Conservation (phyloP, 805 yeast species). For the Zygoascus tannicola region DNA sequence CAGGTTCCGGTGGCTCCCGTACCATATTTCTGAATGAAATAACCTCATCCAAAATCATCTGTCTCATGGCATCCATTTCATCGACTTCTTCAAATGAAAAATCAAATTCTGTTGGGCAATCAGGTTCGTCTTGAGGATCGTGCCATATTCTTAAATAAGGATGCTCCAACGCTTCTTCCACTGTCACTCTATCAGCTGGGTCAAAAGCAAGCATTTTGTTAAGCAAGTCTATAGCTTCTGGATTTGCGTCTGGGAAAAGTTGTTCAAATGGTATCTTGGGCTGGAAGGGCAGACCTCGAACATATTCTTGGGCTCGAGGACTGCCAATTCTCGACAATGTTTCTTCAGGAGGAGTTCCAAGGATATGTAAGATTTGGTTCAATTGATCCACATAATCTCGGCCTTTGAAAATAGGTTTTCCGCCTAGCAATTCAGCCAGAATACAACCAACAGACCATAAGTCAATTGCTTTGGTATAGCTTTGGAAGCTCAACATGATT, state of each 20-base stretch:
- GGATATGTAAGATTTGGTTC: constrained; percentile 68
- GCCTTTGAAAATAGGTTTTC: constrained; percentile 88
- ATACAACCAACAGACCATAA: constrained; percentile 97
- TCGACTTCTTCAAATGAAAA: constrained; percentile 80
- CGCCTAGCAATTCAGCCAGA: constrained; percentile 78
- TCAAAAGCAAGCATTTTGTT: constrained; percentile 77
- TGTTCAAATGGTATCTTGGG: constrained; percentile 49
- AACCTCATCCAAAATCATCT: constrained; percentile 75
- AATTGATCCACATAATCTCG: constrained; percentile 88
- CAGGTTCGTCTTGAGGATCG: constrained; percentile 80
- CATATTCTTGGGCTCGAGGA: constrained; percentile 81
- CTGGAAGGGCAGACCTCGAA: constrained; percentile 64
- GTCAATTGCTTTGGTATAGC: constrained; percentile 90
- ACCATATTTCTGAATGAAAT: constrained; percentile 69
- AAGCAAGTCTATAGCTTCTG: constrained; percentile 73
- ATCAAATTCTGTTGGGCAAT: constrained; percentile 71
- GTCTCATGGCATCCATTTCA: constrained; percentile 65
- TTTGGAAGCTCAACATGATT: constrained; percentile 89
- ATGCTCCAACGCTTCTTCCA: constrained; percentile 79
- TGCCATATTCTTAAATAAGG: constrained; percentile 88
- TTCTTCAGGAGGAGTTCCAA: constrained; percentile 82
- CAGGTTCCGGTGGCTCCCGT: constrained; percentile 54
- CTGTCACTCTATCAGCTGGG: constrained; percentile 75
- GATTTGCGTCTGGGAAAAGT: constrained; percentile 69
- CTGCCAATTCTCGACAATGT: constrained; percentile 67